phyloP scores from a whole-genome alignment of 139 green algal species.

The Edaphochlamys debaryana region DNA sequence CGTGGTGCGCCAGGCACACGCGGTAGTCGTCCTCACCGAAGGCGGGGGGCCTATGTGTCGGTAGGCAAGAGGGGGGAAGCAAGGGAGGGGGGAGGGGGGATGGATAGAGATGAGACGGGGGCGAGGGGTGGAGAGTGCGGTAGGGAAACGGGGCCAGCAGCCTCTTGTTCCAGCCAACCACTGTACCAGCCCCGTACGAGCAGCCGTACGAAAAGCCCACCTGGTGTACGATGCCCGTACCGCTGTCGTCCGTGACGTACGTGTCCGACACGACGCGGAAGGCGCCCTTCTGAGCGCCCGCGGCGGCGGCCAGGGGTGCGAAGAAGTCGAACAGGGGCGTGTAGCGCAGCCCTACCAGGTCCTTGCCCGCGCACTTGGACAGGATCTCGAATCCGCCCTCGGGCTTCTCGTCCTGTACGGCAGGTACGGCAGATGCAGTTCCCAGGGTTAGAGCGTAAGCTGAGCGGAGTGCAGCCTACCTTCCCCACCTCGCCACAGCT shows the following conservation, averaged over 20 bases:
- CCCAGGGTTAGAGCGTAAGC: too few species aligned
- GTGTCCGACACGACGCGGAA: conserved; percentile 88
- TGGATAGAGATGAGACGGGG: not conserved
- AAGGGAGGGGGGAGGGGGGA: not conserved
- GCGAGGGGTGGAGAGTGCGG: not conserved
- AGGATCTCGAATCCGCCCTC: conserved; percentile 78
- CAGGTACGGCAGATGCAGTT: too few species aligned
- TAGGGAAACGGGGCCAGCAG: too few species aligned
- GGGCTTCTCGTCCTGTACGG: conserved; percentile 35
- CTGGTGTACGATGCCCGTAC: conserved; percentile 96
- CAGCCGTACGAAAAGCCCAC: too few species aligned
- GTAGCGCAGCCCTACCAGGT: conserved; percentile 90
- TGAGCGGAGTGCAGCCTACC: too few species aligned
- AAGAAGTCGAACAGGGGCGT: conserved; percentile 97
- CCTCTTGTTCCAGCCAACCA: too few species aligned
- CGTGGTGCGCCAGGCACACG: conserved; percentile 88
- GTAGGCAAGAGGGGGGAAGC: not conserved
- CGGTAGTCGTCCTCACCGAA: conserved; percentile 99
- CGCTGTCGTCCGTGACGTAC: conserved; percentile 96
- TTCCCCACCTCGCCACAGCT: too few species aligned
- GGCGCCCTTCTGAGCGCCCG: conserved; percentile 43
- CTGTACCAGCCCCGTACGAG: too few species aligned
- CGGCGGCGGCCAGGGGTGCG: conserved; percentile 9
- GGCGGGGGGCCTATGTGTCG: conserved; percentile 75
- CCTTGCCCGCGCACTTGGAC: conserved; percentile 73